These are phyloP conservation scores for Diutina mesorugosa DNA, from an alignment of 1,139 yeast genomes.

Conservation along the genomic window DNA sequence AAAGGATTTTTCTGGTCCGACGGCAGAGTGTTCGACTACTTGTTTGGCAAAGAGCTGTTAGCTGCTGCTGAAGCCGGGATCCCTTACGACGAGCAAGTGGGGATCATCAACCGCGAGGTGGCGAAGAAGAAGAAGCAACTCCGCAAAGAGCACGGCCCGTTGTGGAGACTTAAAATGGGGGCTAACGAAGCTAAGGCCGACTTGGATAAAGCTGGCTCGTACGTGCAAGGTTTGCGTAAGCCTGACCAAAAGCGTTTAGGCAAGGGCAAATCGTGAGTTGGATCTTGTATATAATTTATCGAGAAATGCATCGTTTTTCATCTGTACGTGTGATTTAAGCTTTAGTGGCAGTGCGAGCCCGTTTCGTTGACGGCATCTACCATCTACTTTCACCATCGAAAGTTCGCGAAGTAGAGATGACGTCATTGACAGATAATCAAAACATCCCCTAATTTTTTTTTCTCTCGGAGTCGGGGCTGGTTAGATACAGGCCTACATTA, in stretches of 20 bases:
- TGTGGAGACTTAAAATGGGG: slow-evolving; percentile 27
- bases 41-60: slow-evolving; percentile 67
- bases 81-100: slow-evolving; percentile 47
- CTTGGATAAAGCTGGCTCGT: slow-evolving; percentile 11
- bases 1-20: slow-evolving; percentile 88
- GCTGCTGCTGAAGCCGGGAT: slow-evolving; percentile 69
- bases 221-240: slow-evolving; percentile 6
- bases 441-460: neutral
- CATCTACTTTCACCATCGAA: neutral
- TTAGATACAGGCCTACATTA: neutral
- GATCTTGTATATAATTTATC: neutral
- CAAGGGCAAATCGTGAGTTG: neutral
- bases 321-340: neutral
- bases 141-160: slow-evolving; percentile 25
- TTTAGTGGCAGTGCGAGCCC: neutral
- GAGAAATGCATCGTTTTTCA: neutral
- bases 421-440: neutral
- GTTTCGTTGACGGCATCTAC: neutral
- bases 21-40: slow-evolving; percentile 69
- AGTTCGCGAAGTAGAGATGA: neutral
- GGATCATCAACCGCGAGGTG: slow-evolving; percentile 26
- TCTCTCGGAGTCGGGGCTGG: neutral
- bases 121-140: slow-evolving; percentile 26
- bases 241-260: slow-evolving; percentile 5
- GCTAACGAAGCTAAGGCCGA: slow-evolving; percentile 22